Base-by-base conservation (phyloP, 805 yeast genomes). In the Schwanniomyces yamadae region DNA sequence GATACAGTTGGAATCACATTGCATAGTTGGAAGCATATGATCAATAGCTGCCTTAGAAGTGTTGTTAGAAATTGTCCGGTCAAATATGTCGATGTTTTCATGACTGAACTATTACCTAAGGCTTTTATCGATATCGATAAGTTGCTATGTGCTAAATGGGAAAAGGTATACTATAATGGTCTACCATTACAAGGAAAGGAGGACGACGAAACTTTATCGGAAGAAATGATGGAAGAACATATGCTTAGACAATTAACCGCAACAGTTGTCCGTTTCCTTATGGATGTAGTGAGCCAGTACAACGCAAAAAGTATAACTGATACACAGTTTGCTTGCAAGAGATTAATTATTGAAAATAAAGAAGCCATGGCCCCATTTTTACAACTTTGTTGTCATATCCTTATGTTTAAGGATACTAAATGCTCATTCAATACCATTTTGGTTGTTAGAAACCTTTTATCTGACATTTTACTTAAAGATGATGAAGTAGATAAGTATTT, bases 221-320 rank as follows among this genome's bases (percentile, higher is more conserved):
- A 90, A 48, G 99, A 93, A 55, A 93, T 93, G 95, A 83, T 93
- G 85, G 97, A 91, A 48, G 99, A 93, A 56, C 96, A 91, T 59
- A 75, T 91, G 69, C 66, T 91, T 41, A 72, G 99, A 48, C 98
- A 93, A 57, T 73, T 93, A 25, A 90, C 98, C 0, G 95, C 95
- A 2, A 90, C 95, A 3, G 87, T 87, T 8, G 96, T 84, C 36
- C 70, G 97, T 40, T 71, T 90, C 52, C 61, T 93, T 44, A 86
- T 90, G 60, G 98, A 91, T 55, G 69, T 89, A 32, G 84, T 85
- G 21, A 95, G 95, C 2, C 96, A 90, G 57, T 73, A 77, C 35
- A 75, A 85, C 34, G 64, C 73, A 20, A 68, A 62, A 50, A 66
- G 59, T 12, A 55, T 78, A 33, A 69, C 77, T 18, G 77, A 78